Conservation (phyloP, 495 filamentous ascomycete species). For the Peziza echinospora region DNA sequence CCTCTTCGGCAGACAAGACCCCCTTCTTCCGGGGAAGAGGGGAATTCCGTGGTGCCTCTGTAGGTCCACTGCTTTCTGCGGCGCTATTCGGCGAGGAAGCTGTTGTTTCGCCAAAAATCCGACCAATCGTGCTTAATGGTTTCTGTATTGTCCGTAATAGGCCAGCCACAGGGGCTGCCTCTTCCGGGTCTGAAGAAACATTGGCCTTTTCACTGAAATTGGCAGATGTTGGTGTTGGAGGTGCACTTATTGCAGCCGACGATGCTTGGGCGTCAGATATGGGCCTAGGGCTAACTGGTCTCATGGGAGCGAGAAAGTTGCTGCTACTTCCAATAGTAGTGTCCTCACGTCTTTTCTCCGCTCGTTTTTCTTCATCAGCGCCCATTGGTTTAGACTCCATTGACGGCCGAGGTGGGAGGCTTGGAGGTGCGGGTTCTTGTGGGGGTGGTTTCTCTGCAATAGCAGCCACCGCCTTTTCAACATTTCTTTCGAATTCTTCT, state of each 20-base stretch:
- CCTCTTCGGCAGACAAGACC: slow-evolving; percentile 52
- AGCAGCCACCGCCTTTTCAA: slow-evolving; percentile 87
- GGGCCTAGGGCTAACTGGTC: neutral
- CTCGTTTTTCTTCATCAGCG: too few relatives aligned
- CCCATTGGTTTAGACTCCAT: slow-evolving; percentile 23
- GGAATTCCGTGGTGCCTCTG: neutral
- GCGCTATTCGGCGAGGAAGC: slow-evolving; percentile 12
- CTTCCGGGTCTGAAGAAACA: slow-evolving; percentile 25
- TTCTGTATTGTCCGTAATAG: slow-evolving; percentile 78
- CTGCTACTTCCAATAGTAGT: slow-evolving; percentile 23
- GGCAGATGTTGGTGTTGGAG: slow-evolving; percentile 5
- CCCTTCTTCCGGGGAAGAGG: neutral
- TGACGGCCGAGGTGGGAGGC: slow-evolving; percentile 15
- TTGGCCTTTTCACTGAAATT: slow-evolving; percentile 13
- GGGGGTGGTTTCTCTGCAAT: slow-evolving; percentile 53
- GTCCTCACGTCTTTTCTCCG: slow-evolving; percentile 13
- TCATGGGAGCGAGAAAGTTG: slow-evolving; percentile 3
- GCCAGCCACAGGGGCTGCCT: slow-evolving; percentile 67
- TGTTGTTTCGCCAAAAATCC: slow-evolving; percentile 77
- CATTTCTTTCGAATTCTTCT: slow-evolving; percentile 83
- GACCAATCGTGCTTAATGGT: slow-evolving; percentile 82
- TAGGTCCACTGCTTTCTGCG: neutral
- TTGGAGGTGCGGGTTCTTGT: slow-evolving; percentile 25
- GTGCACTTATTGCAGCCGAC: neutral
- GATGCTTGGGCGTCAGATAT: neutral